These are phyloP conservation scores for Corylus heterophylla DNA, from an alignment of 306 rosid genomes.

Conservation along the genomic window DNA sequence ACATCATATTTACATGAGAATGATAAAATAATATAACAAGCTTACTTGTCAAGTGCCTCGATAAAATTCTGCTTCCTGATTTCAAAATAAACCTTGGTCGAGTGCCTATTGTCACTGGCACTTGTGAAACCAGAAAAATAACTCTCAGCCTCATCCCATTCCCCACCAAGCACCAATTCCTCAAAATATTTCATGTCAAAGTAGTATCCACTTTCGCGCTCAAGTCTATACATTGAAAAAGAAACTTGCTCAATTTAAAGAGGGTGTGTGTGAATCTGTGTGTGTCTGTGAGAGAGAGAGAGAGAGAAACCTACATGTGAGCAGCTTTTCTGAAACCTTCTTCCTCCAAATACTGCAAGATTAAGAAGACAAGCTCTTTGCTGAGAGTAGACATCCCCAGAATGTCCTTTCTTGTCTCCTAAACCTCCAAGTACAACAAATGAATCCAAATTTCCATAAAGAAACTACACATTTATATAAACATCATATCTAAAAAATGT, in stretches of 20 bases:
- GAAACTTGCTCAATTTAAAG: neutral
- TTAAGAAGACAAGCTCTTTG: slow-evolving; percentile 33
- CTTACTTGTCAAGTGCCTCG: slow-evolving; percentile 51
- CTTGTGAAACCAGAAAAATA: slow-evolving; percentile 39
- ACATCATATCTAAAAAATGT: neutral
- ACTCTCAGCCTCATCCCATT: slow-evolving; percentile 45
- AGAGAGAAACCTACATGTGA: slow-evolving; percentile 29
- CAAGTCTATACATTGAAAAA: slow-evolving; percentile 38
- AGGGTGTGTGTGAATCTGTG: neutral
- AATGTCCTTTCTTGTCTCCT: slow-evolving; percentile 1
- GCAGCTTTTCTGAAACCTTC: slow-evolving; percentile 36
- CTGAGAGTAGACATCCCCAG: slow-evolving; percentile 17
- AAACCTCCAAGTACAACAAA: slow-evolving; percentile 7
- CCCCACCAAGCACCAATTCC: slow-evolving; percentile 36
- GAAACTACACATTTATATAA: neutral
- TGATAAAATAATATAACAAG: neutral
- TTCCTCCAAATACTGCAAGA: slow-evolving; percentile 31
- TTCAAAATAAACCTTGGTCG: slow-evolving; percentile 42
- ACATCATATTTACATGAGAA: neutral
- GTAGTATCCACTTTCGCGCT: slow-evolving; percentile 46
- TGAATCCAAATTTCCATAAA: neutral
- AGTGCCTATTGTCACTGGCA: slow-evolving; percentile 25
- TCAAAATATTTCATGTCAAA: slow-evolving; percentile 43
- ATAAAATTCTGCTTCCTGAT: slow-evolving; percentile 43
- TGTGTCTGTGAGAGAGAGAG: neutral